phyloP scores from a whole-genome alignment of 2,329 filamentous ascomycete genomes.

The Clathrospora elynae region DNA sequence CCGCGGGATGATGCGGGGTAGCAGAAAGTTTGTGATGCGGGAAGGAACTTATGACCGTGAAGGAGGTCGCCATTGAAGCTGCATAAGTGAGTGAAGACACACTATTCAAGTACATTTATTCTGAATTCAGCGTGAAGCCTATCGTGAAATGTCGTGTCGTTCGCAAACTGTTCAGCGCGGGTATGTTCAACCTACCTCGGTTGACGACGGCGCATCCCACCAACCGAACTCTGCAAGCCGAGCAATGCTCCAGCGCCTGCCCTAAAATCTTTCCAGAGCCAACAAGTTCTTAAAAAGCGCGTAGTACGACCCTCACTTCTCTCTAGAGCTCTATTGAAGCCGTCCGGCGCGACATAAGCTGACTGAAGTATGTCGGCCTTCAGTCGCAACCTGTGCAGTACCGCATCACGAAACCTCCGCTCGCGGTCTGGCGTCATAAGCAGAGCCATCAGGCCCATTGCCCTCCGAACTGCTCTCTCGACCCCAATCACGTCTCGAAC shows the following conservation, averaged over 20 bases:
- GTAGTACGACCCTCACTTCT: constrained; percentile 44
- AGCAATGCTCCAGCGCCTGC: constrained; percentile 25
- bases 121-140: background rate
- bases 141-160: background rate
- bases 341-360: constrained; percentile 42
- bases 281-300: constrained; percentile 26
- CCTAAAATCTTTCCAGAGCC: constrained; percentile 31
- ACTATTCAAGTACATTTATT: background rate
- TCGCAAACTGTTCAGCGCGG: constrained; percentile 2
- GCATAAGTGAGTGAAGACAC: background rate
- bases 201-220: constrained; percentile 36
- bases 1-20: constrained; percentile 20
- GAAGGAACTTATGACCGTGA: background rate
- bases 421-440: constrained; percentile 40
- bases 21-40: constrained; percentile 5
- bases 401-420: constrained; percentile 46
- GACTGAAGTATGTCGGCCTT: constrained; percentile 51
- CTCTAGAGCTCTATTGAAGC: constrained; percentile 39
- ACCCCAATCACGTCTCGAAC: constrained; percentile 30
- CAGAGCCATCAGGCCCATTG: constrained; percentile 48
- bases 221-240: constrained; percentile 34
- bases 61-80: background rate
- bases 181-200: constrained; percentile 35
- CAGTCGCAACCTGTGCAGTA: constrained; percentile 50
- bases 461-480: constrained; percentile 33